phyloP scores from a whole-genome alignment of 1,284 basidiomycete species.

The Cutaneotrichosporon arboriforme region DNA sequence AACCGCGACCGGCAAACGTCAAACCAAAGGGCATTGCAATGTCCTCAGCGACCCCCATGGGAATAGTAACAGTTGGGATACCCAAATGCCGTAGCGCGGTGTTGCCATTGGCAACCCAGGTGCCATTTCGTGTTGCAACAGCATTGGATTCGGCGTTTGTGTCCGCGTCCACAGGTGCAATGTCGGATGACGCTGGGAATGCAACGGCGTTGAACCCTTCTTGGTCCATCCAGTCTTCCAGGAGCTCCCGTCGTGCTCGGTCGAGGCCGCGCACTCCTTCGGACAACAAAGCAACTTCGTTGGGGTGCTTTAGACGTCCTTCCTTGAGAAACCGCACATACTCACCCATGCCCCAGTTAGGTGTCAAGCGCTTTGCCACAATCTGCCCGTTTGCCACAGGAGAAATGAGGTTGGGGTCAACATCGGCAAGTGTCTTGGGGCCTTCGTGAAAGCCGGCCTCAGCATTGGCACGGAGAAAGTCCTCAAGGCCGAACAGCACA shows the following conservation, averaged over 20 bases:
- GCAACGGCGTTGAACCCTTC: conserved; percentile 1
- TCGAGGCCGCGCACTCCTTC: conserved; percentile 2
- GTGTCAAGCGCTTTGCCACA: background rate
- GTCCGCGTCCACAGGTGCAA: conserved; percentile 6
- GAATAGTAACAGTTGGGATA: conserved; percentile 7
- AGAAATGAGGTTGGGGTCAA: conserved; percentile 5
- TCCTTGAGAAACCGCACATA: conserved; percentile 1
- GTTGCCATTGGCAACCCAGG: conserved; percentile 13
- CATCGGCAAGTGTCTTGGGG: background rate
- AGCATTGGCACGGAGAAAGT: conserved; percentile 8
- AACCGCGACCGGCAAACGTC: conserved; percentile 4
- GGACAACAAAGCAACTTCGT: background rate
- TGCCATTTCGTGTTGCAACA: background rate
- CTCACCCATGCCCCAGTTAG: conserved; percentile 7
- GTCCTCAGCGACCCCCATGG: conserved; percentile 8
- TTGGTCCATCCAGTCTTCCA: conserved; percentile 10
- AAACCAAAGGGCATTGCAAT: conserved; percentile 11
- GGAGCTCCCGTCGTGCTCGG: conserved; percentile 4
- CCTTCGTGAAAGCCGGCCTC: background rate
- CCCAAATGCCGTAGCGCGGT: conserved; percentile 5
- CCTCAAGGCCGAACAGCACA: conserved; percentile 5
- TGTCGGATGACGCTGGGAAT: background rate
- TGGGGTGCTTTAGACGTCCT: background rate
- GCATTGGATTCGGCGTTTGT: background rate
- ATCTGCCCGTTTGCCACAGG: conserved; percentile 7